A percentile compares a stretch with the other conserved stretches of the same genome.
Evolutionary conservation across 805 yeast species (phyloP).

Genomic region (Komagataella ulmi): DNA sequence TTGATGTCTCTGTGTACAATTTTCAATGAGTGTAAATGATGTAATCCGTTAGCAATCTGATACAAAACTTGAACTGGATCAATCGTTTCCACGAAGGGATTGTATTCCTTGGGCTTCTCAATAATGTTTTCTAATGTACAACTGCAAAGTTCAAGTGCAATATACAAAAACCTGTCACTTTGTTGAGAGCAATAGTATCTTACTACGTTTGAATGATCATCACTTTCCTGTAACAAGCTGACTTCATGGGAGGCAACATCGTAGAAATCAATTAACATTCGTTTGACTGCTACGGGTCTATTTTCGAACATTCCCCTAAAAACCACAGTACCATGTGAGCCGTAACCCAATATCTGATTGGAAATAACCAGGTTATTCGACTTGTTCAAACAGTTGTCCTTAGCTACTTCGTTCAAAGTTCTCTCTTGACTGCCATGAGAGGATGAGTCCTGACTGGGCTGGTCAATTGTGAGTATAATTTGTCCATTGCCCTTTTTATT

Average conservation of each 20-base stretch:
- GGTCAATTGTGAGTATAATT: slow-evolving; percentile 9
- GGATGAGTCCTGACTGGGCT: slow-evolving; percentile 3
- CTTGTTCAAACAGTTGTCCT: slow-evolving; percentile 6
- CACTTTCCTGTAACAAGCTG: slow-evolving; percentile 77
- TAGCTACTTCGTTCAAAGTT: neutral
- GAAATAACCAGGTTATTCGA: slow-evolving; percentile 49
- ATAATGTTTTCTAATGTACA: slow-evolving; percentile 82
- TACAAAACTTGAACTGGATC: slow-evolving; percentile 41
- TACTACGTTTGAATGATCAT: slow-evolving; percentile 91
- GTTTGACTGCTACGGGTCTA: slow-evolving; percentile 90
- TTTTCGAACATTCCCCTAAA: slow-evolving; percentile 82
- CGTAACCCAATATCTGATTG: slow-evolving; percentile 77
- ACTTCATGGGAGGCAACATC: slow-evolving; percentile 93
- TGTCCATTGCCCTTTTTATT: slow-evolving; percentile 23
- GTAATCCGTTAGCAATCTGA: slow-evolving; percentile 76
- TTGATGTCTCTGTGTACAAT: slow-evolving; percentile 92
- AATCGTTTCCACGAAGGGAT: slow-evolving; percentile 17
- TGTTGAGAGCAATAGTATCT: slow-evolving; percentile 90
- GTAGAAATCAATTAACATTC: slow-evolving; percentile 87
- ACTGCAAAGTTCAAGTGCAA: slow-evolving; percentile 84
- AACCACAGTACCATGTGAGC: slow-evolving; percentile 94
- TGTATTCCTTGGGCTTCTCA: slow-evolving; percentile 32
- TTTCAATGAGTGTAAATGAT: slow-evolving; percentile 77
- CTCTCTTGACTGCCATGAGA: slow-evolving; percentile 8
- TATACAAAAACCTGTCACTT: slow-evolving; percentile 76